Base-by-base conservation (phyloP, 2,329 filamentous ascomycete genomes). In the Plenodomus lindquistii region DNA sequence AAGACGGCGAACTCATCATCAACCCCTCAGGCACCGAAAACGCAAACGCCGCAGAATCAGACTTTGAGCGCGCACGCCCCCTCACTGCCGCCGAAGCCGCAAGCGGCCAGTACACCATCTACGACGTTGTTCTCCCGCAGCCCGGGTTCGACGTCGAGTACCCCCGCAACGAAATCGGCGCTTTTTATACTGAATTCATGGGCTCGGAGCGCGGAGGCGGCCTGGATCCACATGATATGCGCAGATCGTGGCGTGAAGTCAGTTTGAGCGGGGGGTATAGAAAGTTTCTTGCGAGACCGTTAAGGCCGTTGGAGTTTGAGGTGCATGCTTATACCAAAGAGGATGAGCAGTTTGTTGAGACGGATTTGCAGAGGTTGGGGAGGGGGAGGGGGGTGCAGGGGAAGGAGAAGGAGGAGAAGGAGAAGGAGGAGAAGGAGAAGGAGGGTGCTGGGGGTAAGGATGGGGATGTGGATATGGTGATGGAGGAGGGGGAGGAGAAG, bases 81-180 rank as follows among this genome's bases (percentile, higher is more conserved):
- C 77, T 99, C 13, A 88, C 85, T 2, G 83, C 83, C 4, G 85
- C 87, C n/a, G 94, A 99, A 69, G 89, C 85, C 2, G 79, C 81
- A 20, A 89, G 85, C 55, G 91, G 90, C 10, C 80, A 82, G 48
- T 97, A 87, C 73, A 84, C 81, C 31, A 88, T 99, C 61, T 91
- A 89, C 65, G 94, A 99, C 67, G 69, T 97, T 53, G 92, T 99
- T 11, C 80, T 99, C 2, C 93, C 95, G 2, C 86, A 88, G n/a
- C 94, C 94, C 0, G 94, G 94, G 16, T 97, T 86, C 75, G 91
- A 96, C 61, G 83, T 97, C 34, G 73, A 89, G 29, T 99, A 97
- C 67, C 94, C 94, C 0, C 69, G 79, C 18, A 97, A 99, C 70
- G 84, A 84, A 29, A 84, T 96, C 54, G 90, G 88, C n/a, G 79